Percentiles rank a stretch among this genome's conserved stretches.
Evolutionary conservation across 768 basidiomycete genomes (phyloP).

Genomic region (Podaxis mareebaensis): DNA sequence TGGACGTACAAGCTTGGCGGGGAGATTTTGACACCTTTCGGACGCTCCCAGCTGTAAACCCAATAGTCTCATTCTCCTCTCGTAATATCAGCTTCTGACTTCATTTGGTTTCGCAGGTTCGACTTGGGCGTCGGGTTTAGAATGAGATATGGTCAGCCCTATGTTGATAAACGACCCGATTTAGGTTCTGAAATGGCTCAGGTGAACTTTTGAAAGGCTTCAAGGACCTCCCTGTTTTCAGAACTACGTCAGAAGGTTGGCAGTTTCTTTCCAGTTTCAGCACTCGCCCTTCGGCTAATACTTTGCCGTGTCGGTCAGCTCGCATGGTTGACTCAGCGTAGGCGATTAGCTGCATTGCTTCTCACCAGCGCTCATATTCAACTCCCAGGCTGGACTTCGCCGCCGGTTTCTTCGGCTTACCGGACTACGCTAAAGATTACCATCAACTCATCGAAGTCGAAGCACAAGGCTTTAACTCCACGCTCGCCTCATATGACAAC

Average conservation of each 20-base stretch:
- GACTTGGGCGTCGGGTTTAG: conserved; percentile 58
- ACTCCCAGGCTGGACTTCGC: conserved; percentile 44
- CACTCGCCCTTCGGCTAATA: conserved; percentile 7
- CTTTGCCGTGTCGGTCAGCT: conserved; percentile 26
- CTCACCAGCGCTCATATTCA: not conserved
- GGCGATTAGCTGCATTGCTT: conserved; percentile 12
- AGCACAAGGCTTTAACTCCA: conserved; percentile 58
- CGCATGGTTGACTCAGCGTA: conserved; percentile 56
- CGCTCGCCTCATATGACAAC: conserved; percentile 69
- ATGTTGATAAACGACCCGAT: not conserved
- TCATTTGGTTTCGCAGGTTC: conserved; percentile 27
- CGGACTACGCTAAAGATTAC: conserved; percentile 52
- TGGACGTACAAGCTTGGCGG: conserved; percentile 82
- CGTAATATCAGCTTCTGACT: not conserved
- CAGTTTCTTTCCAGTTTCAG: not conserved
- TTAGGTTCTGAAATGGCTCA: not conserved
- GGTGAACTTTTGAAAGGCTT: conserved; percentile 43
- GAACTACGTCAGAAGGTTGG: conserved; percentile 58
- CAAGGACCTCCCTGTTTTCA: conserved; percentile 56
- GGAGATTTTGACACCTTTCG: conserved; percentile 77
- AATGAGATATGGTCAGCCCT: conserved; percentile 56
- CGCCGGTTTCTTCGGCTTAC: conserved; percentile 60
- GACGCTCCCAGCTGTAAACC: conserved; percentile 63
- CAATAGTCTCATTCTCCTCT: conserved; percentile 15
- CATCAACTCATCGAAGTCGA: conserved; percentile 66